These are phyloP conservation scores for Bipolaris gigantea DNA, from an alignment of 2,329 filamentous ascomycete species.

Conservation along the genomic window DNA sequence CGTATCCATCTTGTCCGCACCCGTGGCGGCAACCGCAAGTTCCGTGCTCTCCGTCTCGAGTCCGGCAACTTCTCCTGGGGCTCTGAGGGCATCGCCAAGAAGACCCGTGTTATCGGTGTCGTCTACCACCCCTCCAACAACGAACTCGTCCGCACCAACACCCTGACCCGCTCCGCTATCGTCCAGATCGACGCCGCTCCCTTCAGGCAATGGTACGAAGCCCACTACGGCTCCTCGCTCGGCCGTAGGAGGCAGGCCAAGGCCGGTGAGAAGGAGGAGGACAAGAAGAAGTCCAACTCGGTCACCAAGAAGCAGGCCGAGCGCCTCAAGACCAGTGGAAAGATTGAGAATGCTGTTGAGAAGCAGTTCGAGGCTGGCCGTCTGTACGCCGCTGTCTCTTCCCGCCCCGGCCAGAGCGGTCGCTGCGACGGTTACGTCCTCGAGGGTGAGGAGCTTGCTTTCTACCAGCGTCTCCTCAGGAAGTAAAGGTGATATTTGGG, in stretches of 20 bases:
- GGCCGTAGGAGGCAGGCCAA: constrained; percentile 92
- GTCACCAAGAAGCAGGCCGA: constrained; percentile 96
- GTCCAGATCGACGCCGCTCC: constrained; percentile 98
- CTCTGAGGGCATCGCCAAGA: constrained; percentile 96
- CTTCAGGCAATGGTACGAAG: constrained; percentile 99
- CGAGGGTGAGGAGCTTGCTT: constrained; percentile 98
- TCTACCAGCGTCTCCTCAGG: constrained; percentile 99
- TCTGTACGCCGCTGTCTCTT: constrained; percentile 89
- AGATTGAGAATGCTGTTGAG: constrained; percentile 91
- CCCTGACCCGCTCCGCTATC: constrained; percentile 97
- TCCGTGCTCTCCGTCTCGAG: constrained; percentile 98
- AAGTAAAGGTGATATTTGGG: constrained; percentile 67
- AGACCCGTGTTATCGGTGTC: constrained; percentile 98
- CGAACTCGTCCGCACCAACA: constrained; percentile 99
- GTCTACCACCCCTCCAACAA: constrained; percentile 99
- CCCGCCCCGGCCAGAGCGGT: constrained; percentile 94
- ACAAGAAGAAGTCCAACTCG: constrained; percentile 96
- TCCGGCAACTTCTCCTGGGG: constrained; percentile 99
- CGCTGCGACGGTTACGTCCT: constrained; percentile 97
- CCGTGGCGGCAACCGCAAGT: constrained; percentile 99
- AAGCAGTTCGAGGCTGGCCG: constrained; percentile 99
- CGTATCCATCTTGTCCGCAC: constrained; percentile 96
- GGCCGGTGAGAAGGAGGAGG: constrained; percentile 66
- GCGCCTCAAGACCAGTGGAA: constrained; percentile 79
- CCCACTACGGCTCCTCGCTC: constrained; percentile 91